Conservation (phyloP, 2,329 filamentous ascomycete genomes). For the Chaetomium olivaceum region DNA sequence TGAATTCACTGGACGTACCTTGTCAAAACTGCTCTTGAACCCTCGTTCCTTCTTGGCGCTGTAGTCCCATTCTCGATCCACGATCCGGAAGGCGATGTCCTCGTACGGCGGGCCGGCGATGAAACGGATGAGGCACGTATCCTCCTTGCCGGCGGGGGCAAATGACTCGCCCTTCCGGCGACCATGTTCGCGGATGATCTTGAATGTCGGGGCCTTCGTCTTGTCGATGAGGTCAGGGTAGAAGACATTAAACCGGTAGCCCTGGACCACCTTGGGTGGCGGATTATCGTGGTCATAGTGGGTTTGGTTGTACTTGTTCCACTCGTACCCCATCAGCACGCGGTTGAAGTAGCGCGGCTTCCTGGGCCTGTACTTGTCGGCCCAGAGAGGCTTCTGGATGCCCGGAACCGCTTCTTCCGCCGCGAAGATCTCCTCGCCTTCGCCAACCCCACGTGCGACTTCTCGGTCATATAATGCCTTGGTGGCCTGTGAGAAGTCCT, state of each 20-base stretch:
- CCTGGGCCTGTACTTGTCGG: slow-evolving; percentile 79
- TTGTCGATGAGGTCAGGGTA: slow-evolving; percentile 97
- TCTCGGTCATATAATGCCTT: slow-evolving; percentile 90
- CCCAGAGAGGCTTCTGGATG: slow-evolving; percentile 70
- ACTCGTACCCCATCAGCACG: slow-evolving; percentile 98
- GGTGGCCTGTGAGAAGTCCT: slow-evolving; percentile 83
- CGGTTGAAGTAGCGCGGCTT: slow-evolving; percentile 98
- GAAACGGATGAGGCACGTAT: slow-evolving; percentile 95
- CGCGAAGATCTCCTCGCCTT: slow-evolving; percentile 94
- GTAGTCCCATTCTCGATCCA: slow-evolving; percentile 99
- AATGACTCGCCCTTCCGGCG: slow-evolving; percentile 87
- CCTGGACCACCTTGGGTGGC: slow-evolving; percentile 95
- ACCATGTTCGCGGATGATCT: slow-evolving; percentile 91
- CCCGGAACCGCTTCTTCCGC: slow-evolving; percentile 78
- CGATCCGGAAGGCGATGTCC: slow-evolving; percentile 94
- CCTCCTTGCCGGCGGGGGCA: slow-evolving; percentile 90
- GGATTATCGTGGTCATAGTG: slow-evolving; percentile 99
- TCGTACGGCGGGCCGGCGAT: slow-evolving; percentile 94
- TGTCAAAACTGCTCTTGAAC: slow-evolving; percentile 96
- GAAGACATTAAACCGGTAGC: slow-evolving; percentile 99
- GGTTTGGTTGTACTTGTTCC: slow-evolving; percentile 99
- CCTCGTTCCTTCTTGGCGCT: slow-evolving; percentile 92
- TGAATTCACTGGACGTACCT: slow-evolving; percentile 58
- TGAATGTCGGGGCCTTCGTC: slow-evolving; percentile 89
- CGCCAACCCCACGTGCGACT: slow-evolving; percentile 83